phyloP scores from a whole-genome alignment of 225 moss, liverwort and hornwort genomes.

The Sphagnum tenellum region DNA sequence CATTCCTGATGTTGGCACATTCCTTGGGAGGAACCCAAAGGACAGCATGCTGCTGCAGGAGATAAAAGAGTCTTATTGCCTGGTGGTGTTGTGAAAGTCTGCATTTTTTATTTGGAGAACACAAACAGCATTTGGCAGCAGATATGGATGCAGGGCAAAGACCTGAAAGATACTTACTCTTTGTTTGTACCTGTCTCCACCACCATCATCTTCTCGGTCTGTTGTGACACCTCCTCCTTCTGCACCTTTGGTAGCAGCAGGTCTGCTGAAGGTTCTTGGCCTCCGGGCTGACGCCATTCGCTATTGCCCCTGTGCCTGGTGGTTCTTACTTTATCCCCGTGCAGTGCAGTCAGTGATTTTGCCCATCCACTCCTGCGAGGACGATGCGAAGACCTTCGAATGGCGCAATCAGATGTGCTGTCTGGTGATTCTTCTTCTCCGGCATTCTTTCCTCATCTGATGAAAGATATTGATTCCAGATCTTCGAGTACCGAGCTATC shows the following conservation, averaged over 20 bases:
- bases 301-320: not conserved
- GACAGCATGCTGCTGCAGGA: conserved; percentile 3
- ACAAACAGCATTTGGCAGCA: not conserved
- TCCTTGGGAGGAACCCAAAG: conserved; percentile 3
- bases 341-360: too few species aligned
- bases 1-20: not conserved
- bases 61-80: not conserved
- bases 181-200: conserved; percentile 61
- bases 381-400: too few species aligned
- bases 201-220: conserved; percentile 53
- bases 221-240: conserved; percentile 34
- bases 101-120: too few species aligned
- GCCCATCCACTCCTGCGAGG: too few species aligned
- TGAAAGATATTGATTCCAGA: too few species aligned
- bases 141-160: not conserved
- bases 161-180: conserved; percentile 39
- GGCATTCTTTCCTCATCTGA: too few species aligned
- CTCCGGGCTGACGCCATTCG: conserved; percentile 78
- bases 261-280: conserved; percentile 64
- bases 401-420: too few species aligned
- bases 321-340: not conserved
- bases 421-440: too few species aligned
- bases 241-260: conserved; percentile 18
- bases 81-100: too few species aligned
- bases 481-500: too few species aligned